phyloP scores from a whole-genome alignment of 208 protist species.

The Leishmania lainsoni region DNA sequence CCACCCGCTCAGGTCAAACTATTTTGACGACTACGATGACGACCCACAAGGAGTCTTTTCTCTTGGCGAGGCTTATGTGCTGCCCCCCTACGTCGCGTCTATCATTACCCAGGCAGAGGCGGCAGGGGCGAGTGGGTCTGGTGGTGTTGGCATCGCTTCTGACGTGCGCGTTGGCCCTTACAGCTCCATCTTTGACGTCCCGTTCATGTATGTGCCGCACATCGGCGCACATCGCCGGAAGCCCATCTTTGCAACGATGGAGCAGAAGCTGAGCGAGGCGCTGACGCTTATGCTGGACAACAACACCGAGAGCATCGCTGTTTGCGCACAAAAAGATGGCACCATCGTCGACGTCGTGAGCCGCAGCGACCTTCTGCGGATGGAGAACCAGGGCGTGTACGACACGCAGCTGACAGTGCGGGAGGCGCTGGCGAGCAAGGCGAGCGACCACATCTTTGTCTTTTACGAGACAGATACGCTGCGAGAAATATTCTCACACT shows the following conservation, averaged over 20 bases:
- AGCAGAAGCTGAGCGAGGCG: slow-evolving; percentile 67
- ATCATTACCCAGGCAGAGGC: slow-evolving; percentile 51
- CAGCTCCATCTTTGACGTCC: slow-evolving; percentile 75
- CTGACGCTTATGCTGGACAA: slow-evolving; percentile 71
- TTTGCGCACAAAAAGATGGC: slow-evolving; percentile 44
- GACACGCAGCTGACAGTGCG: slow-evolving; percentile 80
- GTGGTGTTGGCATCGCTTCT: slow-evolving; percentile 35
- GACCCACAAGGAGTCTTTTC: slow-evolving; percentile 33
- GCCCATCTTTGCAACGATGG: slow-evolving; percentile 72
- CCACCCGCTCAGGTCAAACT: slow-evolving; percentile 14
- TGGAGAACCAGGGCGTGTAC: slow-evolving; percentile 91
- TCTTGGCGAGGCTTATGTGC: slow-evolving; percentile 40
- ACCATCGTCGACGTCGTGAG: slow-evolving; percentile 84
- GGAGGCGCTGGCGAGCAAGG: slow-evolving; percentile 65
- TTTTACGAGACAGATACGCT: slow-evolving; percentile 78
- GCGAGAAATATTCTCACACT: slow-evolving; percentile 84
- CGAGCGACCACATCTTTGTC: slow-evolving; percentile 62
- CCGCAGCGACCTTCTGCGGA: slow-evolving; percentile 81
- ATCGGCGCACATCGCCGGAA: slow-evolving; percentile 56
- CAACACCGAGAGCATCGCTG: slow-evolving; percentile 76
- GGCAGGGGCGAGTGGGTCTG: slow-evolving; percentile 32
- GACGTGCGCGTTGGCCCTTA: slow-evolving; percentile 62
- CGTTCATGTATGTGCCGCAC: slow-evolving; percentile 68
- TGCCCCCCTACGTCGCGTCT: slow-evolving; percentile 67
- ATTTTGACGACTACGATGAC: slow-evolving; percentile 35